phyloP scores from a whole-genome alignment of 2,329 filamentous ascomycete species.

The Cladosporium sp. region DNA sequence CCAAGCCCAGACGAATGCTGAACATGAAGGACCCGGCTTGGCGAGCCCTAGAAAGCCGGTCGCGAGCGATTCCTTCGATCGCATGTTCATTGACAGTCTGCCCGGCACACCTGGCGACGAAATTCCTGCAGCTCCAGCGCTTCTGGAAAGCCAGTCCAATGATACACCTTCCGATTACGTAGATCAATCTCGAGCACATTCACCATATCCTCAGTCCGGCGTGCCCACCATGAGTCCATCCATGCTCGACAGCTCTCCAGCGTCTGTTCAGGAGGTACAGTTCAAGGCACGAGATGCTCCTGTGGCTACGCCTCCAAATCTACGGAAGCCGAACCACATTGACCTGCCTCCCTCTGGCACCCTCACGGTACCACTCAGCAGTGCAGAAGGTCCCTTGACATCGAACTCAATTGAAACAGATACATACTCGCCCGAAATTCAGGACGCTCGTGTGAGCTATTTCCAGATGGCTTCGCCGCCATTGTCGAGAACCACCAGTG shows the following conservation, averaged over 20 bases:
- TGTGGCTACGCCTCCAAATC: neutral
- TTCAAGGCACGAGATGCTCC: neutral
- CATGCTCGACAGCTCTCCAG: conserved; percentile 9
- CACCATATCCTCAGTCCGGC: neutral
- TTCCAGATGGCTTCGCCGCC: conserved; percentile 18
- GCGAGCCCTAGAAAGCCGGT: conserved; percentile 26
- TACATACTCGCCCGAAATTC: conserved; percentile 17
- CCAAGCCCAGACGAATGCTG: neutral
- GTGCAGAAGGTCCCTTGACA: neutral
- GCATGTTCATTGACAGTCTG: conserved; percentile 35
- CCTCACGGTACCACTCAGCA: neutral
- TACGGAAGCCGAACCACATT: neutral
- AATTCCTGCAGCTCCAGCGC: neutral
- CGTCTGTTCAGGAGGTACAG: neutral
- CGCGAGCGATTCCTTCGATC: conserved; percentile 35
- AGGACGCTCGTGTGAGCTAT: conserved; percentile 18
- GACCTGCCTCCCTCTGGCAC: neutral
- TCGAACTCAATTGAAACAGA: conserved; percentile 1
- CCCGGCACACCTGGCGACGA: conserved; percentile 20
- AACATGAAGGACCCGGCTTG: neutral
- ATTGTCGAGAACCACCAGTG: conserved; percentile 6
- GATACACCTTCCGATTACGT: neutral
- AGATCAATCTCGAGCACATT: neutral
- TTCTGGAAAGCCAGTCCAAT: neutral
- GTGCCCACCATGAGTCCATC: conserved; percentile 5